Percentiles rank a stretch among this genome's conserved stretches.
Conservation (phyloP, 176 grass and related monocot species). For the Alloteropsis semialata region DNA sequence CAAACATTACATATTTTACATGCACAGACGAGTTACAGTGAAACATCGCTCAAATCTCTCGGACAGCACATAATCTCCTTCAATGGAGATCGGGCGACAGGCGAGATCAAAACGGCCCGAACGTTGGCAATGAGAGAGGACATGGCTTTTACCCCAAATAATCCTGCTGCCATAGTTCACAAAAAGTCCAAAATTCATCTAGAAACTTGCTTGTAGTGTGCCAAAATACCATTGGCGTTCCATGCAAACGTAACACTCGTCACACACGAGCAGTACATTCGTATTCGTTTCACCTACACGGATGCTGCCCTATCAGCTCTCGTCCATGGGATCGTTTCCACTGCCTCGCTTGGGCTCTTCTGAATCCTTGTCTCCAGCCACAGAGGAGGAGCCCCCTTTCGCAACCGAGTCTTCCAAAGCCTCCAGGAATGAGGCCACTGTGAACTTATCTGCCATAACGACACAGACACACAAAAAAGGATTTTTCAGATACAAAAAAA, state of each 20-base stretch:
- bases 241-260: neutral
- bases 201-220: neutral
- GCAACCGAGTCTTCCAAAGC: constrained; percentile 76
- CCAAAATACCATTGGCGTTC: neutral
- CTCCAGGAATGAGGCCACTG: constrained; percentile 89
- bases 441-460: constrained; percentile 72
- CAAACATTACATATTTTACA: no score
- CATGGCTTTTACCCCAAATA: neutral
- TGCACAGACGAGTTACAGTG: no score
- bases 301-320: constrained; percentile 36
- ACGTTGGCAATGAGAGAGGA: neutral
- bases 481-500: constrained; percentile 12
- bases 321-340: constrained; percentile 75
- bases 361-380: constrained; percentile 30
- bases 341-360: constrained; percentile 22
- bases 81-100: no score
- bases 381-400: constrained; percentile 28
- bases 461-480: neutral
- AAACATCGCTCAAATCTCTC: no score
- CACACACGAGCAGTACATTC: neutral
- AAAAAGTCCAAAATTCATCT: neutral
- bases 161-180: neutral
- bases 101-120: neutral
- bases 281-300: neutral
- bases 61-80: no score